These are phyloP conservation scores for Lipomyces kockii DNA, from an alignment of 805 yeast species.

Conservation along the genomic window DNA sequence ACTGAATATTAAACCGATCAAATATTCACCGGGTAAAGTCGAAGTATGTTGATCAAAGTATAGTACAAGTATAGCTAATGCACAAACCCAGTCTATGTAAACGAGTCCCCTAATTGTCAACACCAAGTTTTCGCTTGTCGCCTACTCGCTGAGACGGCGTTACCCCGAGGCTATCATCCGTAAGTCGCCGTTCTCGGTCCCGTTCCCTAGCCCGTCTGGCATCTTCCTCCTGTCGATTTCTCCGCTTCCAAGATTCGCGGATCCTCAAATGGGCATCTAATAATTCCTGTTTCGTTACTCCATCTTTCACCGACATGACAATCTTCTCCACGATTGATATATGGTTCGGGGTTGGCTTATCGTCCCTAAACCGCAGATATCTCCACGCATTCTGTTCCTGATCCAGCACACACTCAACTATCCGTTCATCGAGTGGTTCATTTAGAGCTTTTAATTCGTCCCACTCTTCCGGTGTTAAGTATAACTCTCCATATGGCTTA, in stretches of 20 bases:
- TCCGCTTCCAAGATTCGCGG: constrained; percentile 62
- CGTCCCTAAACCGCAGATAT: constrained; percentile 88
- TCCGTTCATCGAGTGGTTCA: constrained; percentile 86
- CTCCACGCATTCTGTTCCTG: constrained; percentile 72
- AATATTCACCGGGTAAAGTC: background rate
- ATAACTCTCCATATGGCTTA: constrained; percentile 67
- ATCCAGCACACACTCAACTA: constrained; percentile 81
- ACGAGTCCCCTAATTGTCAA: background rate
- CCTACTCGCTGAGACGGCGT: constrained; percentile 18
- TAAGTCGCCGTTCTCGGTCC: constrained; percentile 19
- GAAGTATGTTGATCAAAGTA: background rate
- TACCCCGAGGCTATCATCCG: constrained; percentile 7
- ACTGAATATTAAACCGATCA: background rate
- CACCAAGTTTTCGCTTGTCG: constrained; percentile 25
- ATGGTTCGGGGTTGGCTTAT: constrained; percentile 87
- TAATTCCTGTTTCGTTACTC: constrained; percentile 80
- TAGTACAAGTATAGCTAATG: background rate
- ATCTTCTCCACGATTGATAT: constrained; percentile 79
- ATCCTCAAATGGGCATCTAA: constrained; percentile 61
- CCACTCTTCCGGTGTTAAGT: constrained; percentile 77
- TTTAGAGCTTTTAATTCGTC: constrained; percentile 64
- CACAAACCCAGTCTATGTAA: background rate
- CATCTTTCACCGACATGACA: constrained; percentile 80
- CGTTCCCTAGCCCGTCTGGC: constrained; percentile 28
- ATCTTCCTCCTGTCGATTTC: constrained; percentile 48